phyloP scores from a whole-genome alignment of 805 yeast genomes.

The Suhomyces sp. region DNA sequence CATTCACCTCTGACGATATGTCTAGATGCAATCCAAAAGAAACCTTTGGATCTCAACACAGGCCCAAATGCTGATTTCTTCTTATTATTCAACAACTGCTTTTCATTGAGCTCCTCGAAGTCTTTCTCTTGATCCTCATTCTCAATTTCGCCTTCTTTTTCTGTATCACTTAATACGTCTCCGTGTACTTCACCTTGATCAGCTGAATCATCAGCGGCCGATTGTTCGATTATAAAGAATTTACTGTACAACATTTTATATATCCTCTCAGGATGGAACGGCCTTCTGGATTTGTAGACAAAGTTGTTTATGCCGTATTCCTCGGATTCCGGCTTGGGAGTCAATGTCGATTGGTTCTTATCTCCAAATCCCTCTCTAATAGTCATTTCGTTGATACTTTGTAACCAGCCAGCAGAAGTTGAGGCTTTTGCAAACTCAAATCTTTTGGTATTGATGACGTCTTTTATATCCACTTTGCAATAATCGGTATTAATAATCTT shows the following conservation, averaged over 20 bases:
- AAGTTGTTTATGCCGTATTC: constrained; percentile 47
- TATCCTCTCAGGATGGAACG: constrained; percentile 46
- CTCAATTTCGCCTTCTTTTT: constrained; percentile 10
- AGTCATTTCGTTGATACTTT: constrained; percentile 38
- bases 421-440: constrained; percentile 43
- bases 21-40: constrained; percentile 45
- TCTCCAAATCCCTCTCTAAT: constrained; percentile 29
- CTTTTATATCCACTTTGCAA: constrained; percentile 33
- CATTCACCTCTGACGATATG: constrained; percentile 42
- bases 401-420: constrained; percentile 46
- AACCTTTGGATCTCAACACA: constrained; percentile 42
- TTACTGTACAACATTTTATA: constrained; percentile 34
- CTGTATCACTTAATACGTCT: constrained; percentile 13
- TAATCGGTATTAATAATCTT: constrained; percentile 34
- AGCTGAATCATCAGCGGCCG: constrained; percentile 15
- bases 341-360: constrained; percentile 12
- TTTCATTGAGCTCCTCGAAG: constrained; percentile 17
- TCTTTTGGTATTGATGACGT: constrained; percentile 34
- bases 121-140: constrained; percentile 12
- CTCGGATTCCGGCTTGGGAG: constrained; percentile 47
- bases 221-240: constrained; percentile 26
- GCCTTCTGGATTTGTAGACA: constrained; percentile 39
- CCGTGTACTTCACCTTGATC: constrained; percentile 12
- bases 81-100: constrained; percentile 30
- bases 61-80: constrained; percentile 35